Conservation (phyloP, 768 basidiomycete genomes). For the Agaricus blazei region DNA sequence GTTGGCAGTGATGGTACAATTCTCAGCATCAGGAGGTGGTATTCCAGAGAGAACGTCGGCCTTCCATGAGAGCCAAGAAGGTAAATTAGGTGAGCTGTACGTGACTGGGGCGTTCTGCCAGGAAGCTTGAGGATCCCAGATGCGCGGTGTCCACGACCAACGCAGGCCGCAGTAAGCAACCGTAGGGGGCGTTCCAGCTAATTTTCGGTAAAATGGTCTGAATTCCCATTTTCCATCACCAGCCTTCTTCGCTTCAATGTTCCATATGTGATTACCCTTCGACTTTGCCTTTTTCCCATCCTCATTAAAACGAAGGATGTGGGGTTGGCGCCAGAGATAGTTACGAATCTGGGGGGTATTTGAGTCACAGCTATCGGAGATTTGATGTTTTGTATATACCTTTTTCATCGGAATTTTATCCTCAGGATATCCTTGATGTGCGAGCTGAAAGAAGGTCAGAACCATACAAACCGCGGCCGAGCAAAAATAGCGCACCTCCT, state of each 20-base stretch:
- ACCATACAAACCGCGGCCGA: not conserved
- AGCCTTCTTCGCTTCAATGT: conserved; percentile 88
- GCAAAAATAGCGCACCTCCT: conserved; percentile 56
- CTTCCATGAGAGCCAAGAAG: conserved; percentile 87
- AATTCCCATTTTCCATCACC: conserved; percentile 80
- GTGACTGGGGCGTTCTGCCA: conserved; percentile 73
- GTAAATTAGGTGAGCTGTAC: conserved; percentile 77
- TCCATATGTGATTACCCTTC: conserved; percentile 99
- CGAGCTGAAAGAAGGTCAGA: conserved; percentile 47
- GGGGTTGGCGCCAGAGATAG: conserved; percentile 93
- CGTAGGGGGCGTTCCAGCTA: conserved; percentile 77
- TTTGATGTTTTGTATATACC: conserved; percentile 32
- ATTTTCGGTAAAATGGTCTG: conserved; percentile 81
- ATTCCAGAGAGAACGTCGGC: conserved; percentile 78
- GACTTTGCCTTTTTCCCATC: conserved; percentile 99
- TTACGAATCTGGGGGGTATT: conserved; percentile 62
- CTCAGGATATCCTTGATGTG: conserved; percentile 81
- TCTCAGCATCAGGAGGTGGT: conserved; percentile 72
- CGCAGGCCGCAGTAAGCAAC: conserved; percentile 77
- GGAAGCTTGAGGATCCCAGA: conserved; percentile 96
- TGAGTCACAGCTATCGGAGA: conserved; percentile 5
- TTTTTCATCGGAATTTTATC: conserved; percentile 97
- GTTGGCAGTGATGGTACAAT: conserved; percentile 67
- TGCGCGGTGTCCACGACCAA: conserved; percentile 89
- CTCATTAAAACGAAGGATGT: conserved; percentile 96